Percentiles rank a stretch among this genome's conserved stretches.
phyloP scores from a whole-genome alignment of 176 grass and related monocot genomes.

The Juncus inflexus region DNA sequence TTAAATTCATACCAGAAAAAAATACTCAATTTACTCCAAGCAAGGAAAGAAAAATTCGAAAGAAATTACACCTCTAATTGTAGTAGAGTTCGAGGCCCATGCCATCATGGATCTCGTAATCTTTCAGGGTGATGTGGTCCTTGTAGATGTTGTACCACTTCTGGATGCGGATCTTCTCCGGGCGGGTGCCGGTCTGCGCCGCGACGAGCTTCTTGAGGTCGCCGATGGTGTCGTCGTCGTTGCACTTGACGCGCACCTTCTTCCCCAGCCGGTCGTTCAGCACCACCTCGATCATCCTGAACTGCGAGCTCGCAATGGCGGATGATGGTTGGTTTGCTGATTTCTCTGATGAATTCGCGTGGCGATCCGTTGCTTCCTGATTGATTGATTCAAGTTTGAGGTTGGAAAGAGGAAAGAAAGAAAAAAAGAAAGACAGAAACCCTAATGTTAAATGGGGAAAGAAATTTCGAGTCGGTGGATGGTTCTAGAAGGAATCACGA shows the following conservation, averaged over 20 bases:
- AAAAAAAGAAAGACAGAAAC: no score
- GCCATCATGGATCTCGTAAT: slow-evolving; percentile 98
- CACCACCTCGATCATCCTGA: slow-evolving; percentile 97
- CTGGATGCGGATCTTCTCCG: slow-evolving; percentile 98
- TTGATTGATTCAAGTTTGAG: not conserved
- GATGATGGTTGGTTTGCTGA: not conserved
- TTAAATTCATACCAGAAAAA: not conserved
- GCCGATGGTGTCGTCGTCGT: slow-evolving; percentile 99
- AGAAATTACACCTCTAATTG: slow-evolving; percentile 41
- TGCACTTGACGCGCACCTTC: slow-evolving; percentile 99
- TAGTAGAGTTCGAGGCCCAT: slow-evolving; percentile 99
- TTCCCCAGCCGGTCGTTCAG: slow-evolving; percentile 95
- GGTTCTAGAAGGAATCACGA: no score
- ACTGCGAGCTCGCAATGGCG: slow-evolving; percentile 5
- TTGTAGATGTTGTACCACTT: slow-evolving; percentile 99
- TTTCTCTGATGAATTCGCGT: not conserved
- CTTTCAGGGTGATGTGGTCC: slow-evolving; percentile 98
- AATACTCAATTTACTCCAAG: not conserved
- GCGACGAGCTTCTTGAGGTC: slow-evolving; percentile 99
- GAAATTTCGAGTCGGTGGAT: no score
- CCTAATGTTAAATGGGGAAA: no score
- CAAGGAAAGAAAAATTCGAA: not conserved
- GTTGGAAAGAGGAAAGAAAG: not conserved
- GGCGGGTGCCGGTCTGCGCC: slow-evolving; percentile 85
- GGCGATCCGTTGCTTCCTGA: slow-evolving; percentile 1